Percentiles rank a stretch among this genome's conserved stretches.
Conservation (phyloP, 306 rosid genomes). For the Malus sylvestris region DNA sequence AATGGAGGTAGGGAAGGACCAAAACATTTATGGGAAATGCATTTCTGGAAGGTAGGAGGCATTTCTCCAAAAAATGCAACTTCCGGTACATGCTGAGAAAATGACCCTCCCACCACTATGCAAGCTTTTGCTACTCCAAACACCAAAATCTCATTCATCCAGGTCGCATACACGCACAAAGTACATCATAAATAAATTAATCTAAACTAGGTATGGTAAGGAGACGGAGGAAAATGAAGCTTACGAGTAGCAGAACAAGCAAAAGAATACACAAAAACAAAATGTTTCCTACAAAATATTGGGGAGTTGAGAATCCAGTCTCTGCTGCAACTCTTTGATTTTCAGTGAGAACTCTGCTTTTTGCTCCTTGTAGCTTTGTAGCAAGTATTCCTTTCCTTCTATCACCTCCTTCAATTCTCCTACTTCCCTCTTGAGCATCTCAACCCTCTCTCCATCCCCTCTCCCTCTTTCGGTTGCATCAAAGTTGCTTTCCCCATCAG, state of each 20-base stretch:
- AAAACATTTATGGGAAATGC: neutral
- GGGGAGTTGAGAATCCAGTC: conserved; percentile 85
- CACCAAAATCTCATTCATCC: conserved; percentile 11
- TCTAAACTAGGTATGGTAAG: conserved; percentile 37
- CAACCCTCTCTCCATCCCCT: conserved; percentile 64
- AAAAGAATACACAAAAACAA: conserved; percentile 51
- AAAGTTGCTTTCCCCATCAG: conserved; percentile 46
- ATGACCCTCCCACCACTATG: neutral
- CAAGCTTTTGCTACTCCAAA: conserved; percentile 10
- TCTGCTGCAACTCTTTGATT: conserved; percentile 77
- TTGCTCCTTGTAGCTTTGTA: conserved; percentile 88
- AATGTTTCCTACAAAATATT: conserved; percentile 69
- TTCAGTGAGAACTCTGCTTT: conserved; percentile 67
- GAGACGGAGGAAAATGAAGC: conserved; percentile 30
- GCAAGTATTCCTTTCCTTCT: conserved; percentile 83
- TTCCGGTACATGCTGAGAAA: neutral
- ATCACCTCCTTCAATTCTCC: conserved; percentile 87
- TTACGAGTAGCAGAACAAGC: conserved; percentile 16
- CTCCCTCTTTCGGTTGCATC: conserved; percentile 42
- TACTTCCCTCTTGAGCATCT: conserved; percentile 71
- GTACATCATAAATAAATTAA: conserved; percentile 19
- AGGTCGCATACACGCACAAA: conserved; percentile 27
- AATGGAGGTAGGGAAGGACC: neutral
- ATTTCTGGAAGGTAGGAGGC: neutral
- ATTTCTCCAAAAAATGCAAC: neutral